Base-by-base conservation (phyloP, 306 rosid species). In the Dicorynia guianensis region DNA sequence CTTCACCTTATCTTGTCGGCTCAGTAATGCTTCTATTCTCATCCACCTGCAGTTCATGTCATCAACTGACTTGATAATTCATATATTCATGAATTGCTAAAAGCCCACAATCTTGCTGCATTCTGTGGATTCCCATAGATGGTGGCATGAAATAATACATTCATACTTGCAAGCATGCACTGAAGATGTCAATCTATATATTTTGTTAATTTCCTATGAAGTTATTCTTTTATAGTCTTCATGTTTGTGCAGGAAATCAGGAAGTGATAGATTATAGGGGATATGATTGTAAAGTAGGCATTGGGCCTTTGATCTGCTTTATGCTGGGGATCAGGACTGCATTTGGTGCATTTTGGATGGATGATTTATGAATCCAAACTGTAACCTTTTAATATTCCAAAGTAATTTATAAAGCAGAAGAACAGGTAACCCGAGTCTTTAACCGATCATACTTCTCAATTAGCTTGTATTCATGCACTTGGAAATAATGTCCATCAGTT, bases 261-360 rank as follows among this genome's bases (percentile, higher is more conserved):
- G 50, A 62, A 70, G 11, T 33, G 54, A 70, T 33, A 62, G 11
- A 52, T 15, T 50, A 42, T 60, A 49, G 47, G 12, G 65, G 39
- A 12, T 62, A 53, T 70, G 15, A 8, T 72, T 62, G 13, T 39
- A 50, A 78, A 68, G 25, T 19, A 39, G 57, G 72, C 47, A 49
- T 77, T 59, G n/a, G 39, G 53, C 52, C 54, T n/a, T 38, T 38
- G 52, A 62, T 56, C 52, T 63, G 44, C 36, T 33, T 60, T 33
- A 11, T 72, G 55, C 64, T 38, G 11, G 38, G 52, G 54, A 18
- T 33, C 14, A 6, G 15, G 38, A 57, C 15, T 42, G 63, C 46
- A 34, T 71, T 36, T 34, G 7, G 11, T 63, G 44, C 38, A 57
- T 47, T 49, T 63, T 64, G 63, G 5, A 65, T 56, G 30, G 30